Percentiles rank a stretch among this genome's conserved stretches.
Evolutionary conservation across 495 filamentous ascomycete genomes (phyloP).

Genomic region (Tuber umbilicatum): DNA sequence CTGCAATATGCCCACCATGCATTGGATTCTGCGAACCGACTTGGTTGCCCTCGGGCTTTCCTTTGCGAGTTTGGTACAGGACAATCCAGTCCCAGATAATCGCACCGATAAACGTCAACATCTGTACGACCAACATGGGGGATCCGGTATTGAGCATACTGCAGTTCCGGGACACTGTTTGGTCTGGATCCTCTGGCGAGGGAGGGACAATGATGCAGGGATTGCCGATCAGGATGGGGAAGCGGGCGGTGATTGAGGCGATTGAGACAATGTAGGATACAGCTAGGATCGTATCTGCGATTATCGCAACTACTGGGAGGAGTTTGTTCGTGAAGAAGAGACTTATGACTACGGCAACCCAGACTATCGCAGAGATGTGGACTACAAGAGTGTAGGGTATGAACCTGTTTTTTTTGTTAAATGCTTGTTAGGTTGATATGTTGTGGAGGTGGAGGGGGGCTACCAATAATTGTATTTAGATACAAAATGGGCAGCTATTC

Average conservation of each 20-base stretch:
- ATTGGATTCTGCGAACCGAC: neutral
- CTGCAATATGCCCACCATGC: neutral
- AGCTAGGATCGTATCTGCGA: neutral
- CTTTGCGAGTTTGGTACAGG: neutral
- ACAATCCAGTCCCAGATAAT: neutral
- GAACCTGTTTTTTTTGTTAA: neutral
- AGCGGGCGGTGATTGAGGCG: neutral
- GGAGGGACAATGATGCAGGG: neutral
- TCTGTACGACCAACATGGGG: neutral
- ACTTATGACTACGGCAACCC: neutral
- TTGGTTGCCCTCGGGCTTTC: neutral
- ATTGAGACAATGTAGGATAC: neutral
- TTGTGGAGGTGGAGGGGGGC: neutral
- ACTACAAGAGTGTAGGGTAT: neutral
- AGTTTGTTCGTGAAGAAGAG: neutral
- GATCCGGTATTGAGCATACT: neutral
- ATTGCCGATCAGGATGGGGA: neutral
- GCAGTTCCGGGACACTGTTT: neutral
- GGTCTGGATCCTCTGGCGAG: too few relatives aligned
- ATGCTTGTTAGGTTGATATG: neutral
- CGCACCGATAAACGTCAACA: neutral
- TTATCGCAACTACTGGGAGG: neutral
- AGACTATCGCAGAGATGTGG: neutral
- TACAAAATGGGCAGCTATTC: neutral
- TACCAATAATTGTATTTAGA: neutral